Percentiles rank a stretch among this genome's conserved stretches.
These are phyloP conservation scores for Aureobasidium zeae DNA, from an alignment of 2,329 filamentous ascomycete genomes.

Conservation along the genomic window DNA sequence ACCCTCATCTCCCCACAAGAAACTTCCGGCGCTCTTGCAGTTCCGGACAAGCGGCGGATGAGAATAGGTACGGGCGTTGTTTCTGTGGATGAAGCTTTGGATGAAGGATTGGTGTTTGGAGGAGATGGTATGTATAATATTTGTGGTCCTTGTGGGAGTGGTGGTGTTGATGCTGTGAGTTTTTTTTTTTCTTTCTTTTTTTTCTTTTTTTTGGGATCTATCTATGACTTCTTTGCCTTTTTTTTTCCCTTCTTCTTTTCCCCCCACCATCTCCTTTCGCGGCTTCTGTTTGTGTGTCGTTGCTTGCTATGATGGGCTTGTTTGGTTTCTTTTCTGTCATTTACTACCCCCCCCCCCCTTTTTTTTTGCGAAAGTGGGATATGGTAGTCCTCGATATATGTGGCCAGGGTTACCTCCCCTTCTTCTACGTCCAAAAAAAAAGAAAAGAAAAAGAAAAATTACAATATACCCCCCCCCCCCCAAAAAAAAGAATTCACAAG, in stretches of 20 bases:
- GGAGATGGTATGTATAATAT: slow-evolving; percentile 29
- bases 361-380: no score
- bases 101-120: slow-evolving; percentile 31
- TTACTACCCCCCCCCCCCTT: no score
- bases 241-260: slow-evolving; percentile 1
- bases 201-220: no score
- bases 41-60: slow-evolving; percentile 1
- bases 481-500: no score
- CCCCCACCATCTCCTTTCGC: background rate
- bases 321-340: background rate
- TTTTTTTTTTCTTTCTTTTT: no score
- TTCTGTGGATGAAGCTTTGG: slow-evolving; percentile 30
- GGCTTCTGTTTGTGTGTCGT: background rate
- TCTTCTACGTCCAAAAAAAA: no score
- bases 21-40: background rate
- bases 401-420: background rate
- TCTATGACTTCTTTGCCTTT: no score
- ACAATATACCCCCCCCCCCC: no score
- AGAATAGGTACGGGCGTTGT: slow-evolving; percentile 23
- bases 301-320: no score
- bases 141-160: slow-evolving; percentile 26
- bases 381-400: no score
- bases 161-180: slow-evolving; percentile 18
- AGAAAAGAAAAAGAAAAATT: no score
- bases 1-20: background rate